Evolutionary conservation across 345 rosid species (phyloP).

Genomic region (Mercurialis annua): DNA sequence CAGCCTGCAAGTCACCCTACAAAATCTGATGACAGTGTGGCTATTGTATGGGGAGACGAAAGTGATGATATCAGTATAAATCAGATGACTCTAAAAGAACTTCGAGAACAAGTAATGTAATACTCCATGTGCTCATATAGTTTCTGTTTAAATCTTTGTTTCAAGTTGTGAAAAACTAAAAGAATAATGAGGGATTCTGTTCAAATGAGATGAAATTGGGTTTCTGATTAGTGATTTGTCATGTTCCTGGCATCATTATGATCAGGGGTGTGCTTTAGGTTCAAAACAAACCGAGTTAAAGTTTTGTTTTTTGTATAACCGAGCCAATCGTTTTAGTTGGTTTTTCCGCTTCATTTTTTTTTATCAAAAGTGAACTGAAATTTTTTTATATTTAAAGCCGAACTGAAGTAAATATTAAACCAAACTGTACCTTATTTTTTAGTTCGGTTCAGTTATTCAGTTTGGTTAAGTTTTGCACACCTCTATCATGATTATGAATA

Average conservation of each 20-base stretch:
- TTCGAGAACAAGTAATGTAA: conserved; percentile 81
- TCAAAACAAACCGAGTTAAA: too few relatives aligned
- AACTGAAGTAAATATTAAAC: too few relatives aligned
- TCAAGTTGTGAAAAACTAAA: background rate
- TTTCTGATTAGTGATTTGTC: background rate
- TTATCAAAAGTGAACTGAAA: too few relatives aligned
- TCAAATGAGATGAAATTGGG: background rate
- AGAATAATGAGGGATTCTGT: background rate
- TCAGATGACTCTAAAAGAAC: conserved; percentile 53
- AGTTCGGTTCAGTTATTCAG: too few relatives aligned
- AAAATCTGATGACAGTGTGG: conserved; percentile 55
- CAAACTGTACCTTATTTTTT: too few relatives aligned
- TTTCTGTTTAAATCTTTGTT: background rate
- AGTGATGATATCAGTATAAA: conserved; percentile 47
- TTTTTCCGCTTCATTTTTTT: too few relatives aligned
- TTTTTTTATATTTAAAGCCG: too few relatives aligned
- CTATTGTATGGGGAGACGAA: conserved; percentile 82
- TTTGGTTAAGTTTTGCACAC: too few relatives aligned
- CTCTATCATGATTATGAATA: background rate
- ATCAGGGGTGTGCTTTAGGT: too few relatives aligned
- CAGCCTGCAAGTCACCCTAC: conserved; percentile 47
- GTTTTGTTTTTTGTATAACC: too few relatives aligned
- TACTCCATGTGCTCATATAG: conserved; percentile 16
- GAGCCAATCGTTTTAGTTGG: too few relatives aligned
- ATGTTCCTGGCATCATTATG: background rate